Base-by-base conservation (phyloP, 2,329 filamentous ascomycete species). In the Colletotrichum gigasporum region DNA sequence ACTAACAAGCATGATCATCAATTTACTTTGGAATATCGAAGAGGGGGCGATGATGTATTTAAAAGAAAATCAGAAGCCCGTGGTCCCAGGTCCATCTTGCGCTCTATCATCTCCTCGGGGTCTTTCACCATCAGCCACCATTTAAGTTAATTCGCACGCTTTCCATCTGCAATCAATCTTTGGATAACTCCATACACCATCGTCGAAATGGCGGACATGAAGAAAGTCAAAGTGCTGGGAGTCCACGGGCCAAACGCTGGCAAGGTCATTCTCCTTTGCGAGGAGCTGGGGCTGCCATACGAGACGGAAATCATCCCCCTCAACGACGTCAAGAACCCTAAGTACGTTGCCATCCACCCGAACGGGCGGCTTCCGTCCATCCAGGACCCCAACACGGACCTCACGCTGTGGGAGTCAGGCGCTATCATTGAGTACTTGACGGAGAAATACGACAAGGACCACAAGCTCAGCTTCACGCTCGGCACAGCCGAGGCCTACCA, bases 361-460 rank as follows among this genome's bases (percentile, higher is more conserved):
- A 70, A 69, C 26, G 69, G 69, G 12, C 67, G 69, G 2, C 56
- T 66, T 0, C 68, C 68, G 3, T 61, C 58, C 8, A 57, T 71
- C 10, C 56, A 60, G 14, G 69, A 72, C 12, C 69, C 68, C 3
- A 72, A 72, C 55, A 63, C 56, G 11, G 39, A 53, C 16, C 67
- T 71, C n/a, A 52, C 47, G 3, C 41, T 71, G 3, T 71, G 63
- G 47, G 68, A 71, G 56, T 69, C 67, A 11, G 67, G 70, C 39
- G 71, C 70, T 20, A 70, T 71, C 44, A 69, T 71, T 24, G 67
- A 69, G 35, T 72, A 71, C 45, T 57, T 72, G n/a, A 57, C 70
- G 9, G 66, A 71, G 8, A 54, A 59, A 0, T 73, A 73, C 51
- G 69, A 73, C 45, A 68, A 69, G 10, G 16, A 48, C 34, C 34